These are phyloP conservation scores for Penstemon eatonii DNA, from an alignment of 257 asterid species.

Conservation along the genomic window DNA sequence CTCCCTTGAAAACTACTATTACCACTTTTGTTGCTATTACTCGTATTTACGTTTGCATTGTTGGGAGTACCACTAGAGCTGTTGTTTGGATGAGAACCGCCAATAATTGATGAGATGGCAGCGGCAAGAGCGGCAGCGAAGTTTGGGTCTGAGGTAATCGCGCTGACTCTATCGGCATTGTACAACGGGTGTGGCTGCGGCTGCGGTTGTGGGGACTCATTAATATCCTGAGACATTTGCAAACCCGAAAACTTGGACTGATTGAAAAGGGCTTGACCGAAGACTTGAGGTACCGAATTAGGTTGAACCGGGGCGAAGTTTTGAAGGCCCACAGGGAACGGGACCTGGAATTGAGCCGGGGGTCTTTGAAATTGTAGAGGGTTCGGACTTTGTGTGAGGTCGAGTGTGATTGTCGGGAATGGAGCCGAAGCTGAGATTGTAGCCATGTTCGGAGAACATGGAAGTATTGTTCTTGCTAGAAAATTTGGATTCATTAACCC, in stretches of 20 bases:
- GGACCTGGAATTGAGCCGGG: conserved; percentile 53
- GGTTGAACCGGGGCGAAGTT: conserved; percentile 28
- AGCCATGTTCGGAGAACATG: conserved; percentile 78
- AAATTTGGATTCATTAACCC: conserved; percentile 76
- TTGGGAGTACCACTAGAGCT: conserved; percentile 24
- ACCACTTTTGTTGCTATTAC: conserved; percentile 29
- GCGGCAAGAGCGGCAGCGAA: conserved; percentile 73
- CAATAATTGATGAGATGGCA: conserved; percentile 76
- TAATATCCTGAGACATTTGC: conserved; percentile 49
- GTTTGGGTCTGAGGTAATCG: too few species aligned
- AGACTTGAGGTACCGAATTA: conserved; percentile 45
- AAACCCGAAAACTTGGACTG: conserved; percentile 88
- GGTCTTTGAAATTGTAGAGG: conserved; percentile 49
- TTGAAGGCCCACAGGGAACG: conserved; percentile 41
- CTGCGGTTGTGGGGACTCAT: conserved; percentile 16
- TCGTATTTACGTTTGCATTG: conserved; percentile 39
- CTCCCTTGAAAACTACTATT: conserved; percentile 42
- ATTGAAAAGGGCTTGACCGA: conserved; percentile 56
- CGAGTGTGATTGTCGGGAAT: conserved; percentile 88
- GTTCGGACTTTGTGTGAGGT: conserved; percentile 73
- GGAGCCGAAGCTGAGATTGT: conserved; percentile 98
- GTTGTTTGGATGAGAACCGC: conserved; percentile 48
- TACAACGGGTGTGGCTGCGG: conserved; percentile 10
- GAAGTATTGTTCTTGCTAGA: conserved; percentile 68
- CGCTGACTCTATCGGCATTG: too few species aligned